Conservation (phyloP, 441 rosid genomes). For the Capsella rubella region DNA sequence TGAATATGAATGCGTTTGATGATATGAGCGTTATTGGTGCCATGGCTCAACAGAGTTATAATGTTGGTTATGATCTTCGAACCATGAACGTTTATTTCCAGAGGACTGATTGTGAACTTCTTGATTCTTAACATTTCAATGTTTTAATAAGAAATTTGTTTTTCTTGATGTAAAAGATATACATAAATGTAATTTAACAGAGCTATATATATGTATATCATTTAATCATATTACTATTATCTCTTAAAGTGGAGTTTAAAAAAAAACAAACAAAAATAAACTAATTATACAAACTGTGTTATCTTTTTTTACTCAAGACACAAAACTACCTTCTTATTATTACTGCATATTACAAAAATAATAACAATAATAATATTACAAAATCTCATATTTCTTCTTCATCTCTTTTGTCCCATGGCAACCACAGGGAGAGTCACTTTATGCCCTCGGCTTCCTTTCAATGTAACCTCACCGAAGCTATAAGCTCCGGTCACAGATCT, state of each 20-base stretch:
- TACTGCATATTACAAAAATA: constrained; percentile 70
- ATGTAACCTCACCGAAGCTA: constrained; percentile 77
- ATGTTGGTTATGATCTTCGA: constrained; percentile 42
- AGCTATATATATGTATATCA: constrained; percentile 24
- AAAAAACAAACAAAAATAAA: constrained; percentile 1
- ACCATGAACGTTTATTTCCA: constrained; percentile 42
- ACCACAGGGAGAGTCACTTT: constrained; percentile 86
- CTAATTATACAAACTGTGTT: constrained; percentile 42
- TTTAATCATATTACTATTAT: constrained; percentile 3
- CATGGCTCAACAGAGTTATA: constrained; percentile 43
- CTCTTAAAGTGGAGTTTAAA: background rate
- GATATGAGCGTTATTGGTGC: constrained; percentile 47
- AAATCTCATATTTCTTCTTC: constrained; percentile 42
- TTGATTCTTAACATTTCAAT: constrained; percentile 26
- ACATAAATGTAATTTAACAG: background rate
- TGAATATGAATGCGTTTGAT: constrained; percentile 34
- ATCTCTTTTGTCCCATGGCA: constrained; percentile 79
- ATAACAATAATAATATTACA: constrained; percentile 49
- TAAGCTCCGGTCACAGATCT: constrained; percentile 73
- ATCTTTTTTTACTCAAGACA: constrained; percentile 29
- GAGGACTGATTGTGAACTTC: constrained; percentile 33
- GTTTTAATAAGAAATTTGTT: background rate
- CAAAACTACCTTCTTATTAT: constrained; percentile 47
- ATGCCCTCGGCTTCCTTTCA: constrained; percentile 98
- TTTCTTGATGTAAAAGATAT: background rate